These are phyloP conservation scores for Candida albicans DNA, from an alignment of 1,139 yeast species.

Conservation along the genomic window DNA sequence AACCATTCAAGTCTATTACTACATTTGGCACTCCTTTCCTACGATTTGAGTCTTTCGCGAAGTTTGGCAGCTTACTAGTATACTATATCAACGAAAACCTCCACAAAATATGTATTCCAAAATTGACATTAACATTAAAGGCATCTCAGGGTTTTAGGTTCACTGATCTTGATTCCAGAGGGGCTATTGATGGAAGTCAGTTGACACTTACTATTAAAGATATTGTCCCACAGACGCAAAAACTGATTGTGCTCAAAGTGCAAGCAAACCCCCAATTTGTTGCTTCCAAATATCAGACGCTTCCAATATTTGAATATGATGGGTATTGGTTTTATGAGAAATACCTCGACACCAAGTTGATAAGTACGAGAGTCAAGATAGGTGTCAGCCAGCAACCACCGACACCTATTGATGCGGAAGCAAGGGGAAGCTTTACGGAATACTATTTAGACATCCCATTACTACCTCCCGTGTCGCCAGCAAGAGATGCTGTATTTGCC, in stretches of 20 bases:
- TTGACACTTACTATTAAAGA: background rate
- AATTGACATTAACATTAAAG: constrained; percentile 9
- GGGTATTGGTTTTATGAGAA: constrained; percentile 9
- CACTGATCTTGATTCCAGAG: no score
- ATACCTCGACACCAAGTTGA: background rate
- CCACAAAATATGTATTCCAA: constrained; percentile 13
- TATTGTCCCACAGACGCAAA: constrained; percentile 17
- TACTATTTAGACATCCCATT: constrained; percentile 23
- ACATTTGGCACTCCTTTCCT: constrained; percentile 20
- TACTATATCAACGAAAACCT: constrained; percentile 3
- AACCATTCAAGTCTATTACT: constrained; percentile 14
- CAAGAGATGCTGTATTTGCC: constrained; percentile 30
- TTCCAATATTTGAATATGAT: constrained; percentile 11
- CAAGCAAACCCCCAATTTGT: constrained; percentile 11
- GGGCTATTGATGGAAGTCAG: background rate
- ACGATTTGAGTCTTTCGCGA: constrained; percentile 21
- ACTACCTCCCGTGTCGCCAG: constrained; percentile 29
- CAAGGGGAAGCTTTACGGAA: background rate
- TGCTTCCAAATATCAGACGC: constrained; percentile 1
- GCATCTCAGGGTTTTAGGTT: background rate
- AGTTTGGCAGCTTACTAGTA: constrained; percentile 14
- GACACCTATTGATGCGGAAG: constrained; percentile 8
- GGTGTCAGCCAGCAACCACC: constrained; percentile 1
- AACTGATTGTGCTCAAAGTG: constrained; percentile 19
- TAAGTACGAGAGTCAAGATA: background rate